Evolutionary conservation across 805 yeast genomes (phyloP), one percentile per base, ranked within the genome.

Genomic region (Cyberlindnera euphorbiae): DNA sequence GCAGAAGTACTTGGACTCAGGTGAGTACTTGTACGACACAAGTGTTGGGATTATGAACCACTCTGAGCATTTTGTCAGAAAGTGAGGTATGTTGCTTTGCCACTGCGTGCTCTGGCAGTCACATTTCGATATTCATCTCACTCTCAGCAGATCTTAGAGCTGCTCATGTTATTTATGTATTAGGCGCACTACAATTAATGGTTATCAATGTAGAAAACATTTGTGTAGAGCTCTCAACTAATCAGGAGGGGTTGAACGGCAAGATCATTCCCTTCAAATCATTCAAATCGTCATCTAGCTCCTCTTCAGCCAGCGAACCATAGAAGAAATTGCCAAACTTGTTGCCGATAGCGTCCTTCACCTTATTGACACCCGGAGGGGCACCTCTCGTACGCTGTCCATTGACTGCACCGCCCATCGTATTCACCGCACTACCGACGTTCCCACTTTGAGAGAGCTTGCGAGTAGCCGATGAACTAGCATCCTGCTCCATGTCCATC

Each of bases 21-120:
- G 98, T n/a, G 98, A 93, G 53, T 77, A 78, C 59, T 63, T 82
- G 3, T 78, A 81, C 46, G 96, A 88, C 53, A 72, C 75, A 37
- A 66, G 82, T 15, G 80, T 82, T 9, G 81, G 83, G 4, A 67
- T 76, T 46, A 72, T 87, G 67, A 75, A 79, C 28, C 67, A 80
- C 6, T 83, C 95, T 2, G 71, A 75, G 14, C 86, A 81, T 61
- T 93, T 89, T 59, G 76, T 63, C 32, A 72, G 87, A 49, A 75
- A 66, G 46, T 77, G 46, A 42, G 21, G 22, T n/a, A n/a, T n/a
- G n/a, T n/a, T n/a, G n/a, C n/a, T n/a, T n/a, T 8, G 9, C 18
- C 23, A 8, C 10, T 14, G n/a, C n/a, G n/a, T n/a, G n/a, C n/a
- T n/a, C n/a, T n/a, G n/a, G n/a, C n/a, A n/a, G n/a, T n/a, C n/a